Base-by-base conservation (phyloP, 2,329 filamentous ascomycete species). In the Fusarium odoratissimum region DNA sequence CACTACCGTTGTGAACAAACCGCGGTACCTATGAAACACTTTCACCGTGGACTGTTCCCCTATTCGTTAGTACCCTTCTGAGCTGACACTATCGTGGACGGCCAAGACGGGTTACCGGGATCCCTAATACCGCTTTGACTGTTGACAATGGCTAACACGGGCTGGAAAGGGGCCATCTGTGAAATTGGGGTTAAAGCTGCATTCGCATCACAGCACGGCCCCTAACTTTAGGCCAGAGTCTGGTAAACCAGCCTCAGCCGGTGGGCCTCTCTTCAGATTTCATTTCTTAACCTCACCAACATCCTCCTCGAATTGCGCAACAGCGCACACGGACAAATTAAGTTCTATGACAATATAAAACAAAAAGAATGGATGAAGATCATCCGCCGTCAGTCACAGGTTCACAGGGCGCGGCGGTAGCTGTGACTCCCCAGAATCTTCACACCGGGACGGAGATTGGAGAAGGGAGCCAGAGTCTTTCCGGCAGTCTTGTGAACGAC, bases 1-100 rank as follows among this genome's bases (percentile, higher is more conserved):
- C 6, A 23, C 8, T 8, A 23, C 11, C 3, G 0, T 3, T 1
- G 1, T 28, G 17, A 28, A 2, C 5, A 2, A 28, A 5, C 3
- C 9, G 23, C 10, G 23, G 23, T 25, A 25, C 28, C 9, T 12
- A 12, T 13, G 5, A 38, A 38, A 28, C 7, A 19, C 11, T n/a
- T 9, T 14, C 9, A 8, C 1, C 33, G 3, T 12, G 1, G 1
- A 25, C 23, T 25, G 23, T 25, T 25, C 4, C 10, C 21, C 33
- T 5, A 11, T 12, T 7, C 1, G 2, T 28, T 13, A 3, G 23
- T 38, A 2, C 13, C 5, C 19, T 52, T 17, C 23, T 4, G 1
- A 38, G 19, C 21, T 37, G 7, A 9, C 9, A 16, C 23, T 7
- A 21, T 17, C 17, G 7, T 17, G 2, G 10, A 49, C 3, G 8